These are phyloP conservation scores for Eucalyptus marginata DNA, from an alignment of 345 rosid species.

Conservation along the genomic window DNA sequence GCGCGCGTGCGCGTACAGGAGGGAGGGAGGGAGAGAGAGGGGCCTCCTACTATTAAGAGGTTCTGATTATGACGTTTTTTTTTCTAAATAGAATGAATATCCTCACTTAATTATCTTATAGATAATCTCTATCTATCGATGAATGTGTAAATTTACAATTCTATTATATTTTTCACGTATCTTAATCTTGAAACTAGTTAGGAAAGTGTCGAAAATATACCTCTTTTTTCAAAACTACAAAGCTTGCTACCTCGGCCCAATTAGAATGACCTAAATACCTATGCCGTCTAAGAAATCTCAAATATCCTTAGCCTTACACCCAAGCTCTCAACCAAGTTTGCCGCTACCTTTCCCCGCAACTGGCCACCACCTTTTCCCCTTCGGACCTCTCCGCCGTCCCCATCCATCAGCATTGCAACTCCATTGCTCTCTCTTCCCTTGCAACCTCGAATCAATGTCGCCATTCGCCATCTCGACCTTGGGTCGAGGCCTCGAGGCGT, in stretches of 20 bases:
- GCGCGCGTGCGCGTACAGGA: fast-evolving
- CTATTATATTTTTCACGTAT: background rate
- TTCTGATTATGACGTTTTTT: background rate
- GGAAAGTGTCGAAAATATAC: fast-evolving
- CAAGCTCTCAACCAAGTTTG: background rate
- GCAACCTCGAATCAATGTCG: background rate
- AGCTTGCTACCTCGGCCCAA: background rate
- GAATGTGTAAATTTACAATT: no score
- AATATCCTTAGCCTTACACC: background rate
- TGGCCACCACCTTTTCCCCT: background rate
- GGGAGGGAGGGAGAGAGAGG: background rate
- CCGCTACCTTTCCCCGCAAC: background rate
- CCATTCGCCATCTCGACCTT: background rate
- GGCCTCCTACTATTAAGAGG: background rate
- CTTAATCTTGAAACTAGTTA: background rate
- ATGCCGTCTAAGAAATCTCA: background rate
- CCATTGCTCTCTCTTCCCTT: background rate
- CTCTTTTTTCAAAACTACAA: background rate
- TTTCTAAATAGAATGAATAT: background rate
- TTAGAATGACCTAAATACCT: background rate
- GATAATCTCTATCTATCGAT: background rate
- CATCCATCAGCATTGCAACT: background rate
- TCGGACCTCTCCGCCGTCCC: background rate
- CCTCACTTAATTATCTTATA: background rate
- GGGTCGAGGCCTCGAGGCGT: background rate